Evolutionary conservation across 2,329 filamentous ascomycete genomes (phyloP), one percentile per base, ranked within the genome.

Genomic region (Pseudogymnoascus sp.): DNA sequence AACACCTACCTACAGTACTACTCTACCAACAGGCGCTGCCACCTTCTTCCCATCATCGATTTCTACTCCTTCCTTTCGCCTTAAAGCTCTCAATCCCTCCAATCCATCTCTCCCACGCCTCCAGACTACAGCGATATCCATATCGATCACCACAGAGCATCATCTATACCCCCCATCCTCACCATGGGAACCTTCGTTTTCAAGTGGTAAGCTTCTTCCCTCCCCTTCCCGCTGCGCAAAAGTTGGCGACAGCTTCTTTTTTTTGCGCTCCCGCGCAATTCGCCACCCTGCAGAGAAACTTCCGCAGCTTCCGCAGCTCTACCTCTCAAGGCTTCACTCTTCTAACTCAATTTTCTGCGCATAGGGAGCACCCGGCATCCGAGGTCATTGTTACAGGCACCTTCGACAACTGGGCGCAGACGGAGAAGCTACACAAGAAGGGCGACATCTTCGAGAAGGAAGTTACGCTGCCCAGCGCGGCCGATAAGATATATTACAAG

Each of bases 321-420:
- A 12, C 18, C 37, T 36, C 36, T 25, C 25, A 25, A 25, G 13
- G 31, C 55, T 15, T 21, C 21, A 15, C 2, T 18, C 21, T 61
- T 45, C 60, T 60, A 15, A 59, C 45, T 13, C 58, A 65, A 66
- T 67, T 65, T 64, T 64, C 64, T 63, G 63, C 60, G 63, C 60
- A 68, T 77, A 97, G 93, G 93, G 85, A 88, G 73, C 87, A 94
- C 74, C 80, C 86, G 69, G 92, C 86, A 69, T 90, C 89, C 73
- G 82, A 87, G 68, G 93, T 97, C 74, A 93, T 88, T 76, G 94
- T 97, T 69, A 97, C 93, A 40, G 94, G 94, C 73, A 93, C 90
- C 66, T 97, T 97, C 74, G 93, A 97, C 77, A 83, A 90, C 78
- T 99, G 94, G 94, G 82, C 83, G 68, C 93, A 94, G 81, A 91